A percentile compares a stretch with the other conserved stretches of the same genome.
phyloP scores from a whole-genome alignment of 805 yeast species.

The Cyberlindnera mycetangii region DNA sequence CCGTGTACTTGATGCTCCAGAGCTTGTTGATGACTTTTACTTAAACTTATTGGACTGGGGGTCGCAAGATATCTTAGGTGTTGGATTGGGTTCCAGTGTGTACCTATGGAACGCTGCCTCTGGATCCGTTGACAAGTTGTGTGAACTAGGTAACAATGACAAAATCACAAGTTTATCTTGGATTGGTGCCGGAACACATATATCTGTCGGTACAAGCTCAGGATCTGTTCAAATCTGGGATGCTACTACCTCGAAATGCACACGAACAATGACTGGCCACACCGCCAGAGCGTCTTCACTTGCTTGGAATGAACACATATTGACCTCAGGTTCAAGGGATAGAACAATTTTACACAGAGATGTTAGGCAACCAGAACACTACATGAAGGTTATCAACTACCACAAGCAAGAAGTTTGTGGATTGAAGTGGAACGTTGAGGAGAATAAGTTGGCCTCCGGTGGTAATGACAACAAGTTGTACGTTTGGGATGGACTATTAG shows the following conservation, averaged over 20 bases:
- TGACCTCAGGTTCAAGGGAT: constrained; percentile 87
- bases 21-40: constrained; percentile 85
- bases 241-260: constrained; percentile 73
- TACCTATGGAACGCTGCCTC: constrained; percentile 88
- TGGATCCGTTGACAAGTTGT: constrained; percentile 77
- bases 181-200: constrained; percentile 92
- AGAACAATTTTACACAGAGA: constrained; percentile 83
- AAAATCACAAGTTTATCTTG: constrained; percentile 81
- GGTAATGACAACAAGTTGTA: constrained; percentile 87
- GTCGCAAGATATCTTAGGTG: constrained; percentile 80
- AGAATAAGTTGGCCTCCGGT: constrained; percentile 90
- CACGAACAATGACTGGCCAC: constrained; percentile 93
- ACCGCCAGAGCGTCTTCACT: constrained; percentile 77
- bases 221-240: constrained; percentile 97
- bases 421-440: constrained; percentile 87
- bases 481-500: constrained; percentile 80
- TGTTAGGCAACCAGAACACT: constrained; percentile 84
- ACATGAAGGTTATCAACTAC: constrained; percentile 60
- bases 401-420: constrained; percentile 98
- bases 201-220: constrained; percentile 85
- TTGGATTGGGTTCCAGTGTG: constrained; percentile 84
- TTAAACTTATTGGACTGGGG: constrained; percentile 96
- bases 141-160: constrained; percentile 69
- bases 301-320: constrained; percentile 90
- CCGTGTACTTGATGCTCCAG: constrained; percentile 94